Conservation (phyloP, 805 yeast genomes). For the Ogataea salicorniae region DNA sequence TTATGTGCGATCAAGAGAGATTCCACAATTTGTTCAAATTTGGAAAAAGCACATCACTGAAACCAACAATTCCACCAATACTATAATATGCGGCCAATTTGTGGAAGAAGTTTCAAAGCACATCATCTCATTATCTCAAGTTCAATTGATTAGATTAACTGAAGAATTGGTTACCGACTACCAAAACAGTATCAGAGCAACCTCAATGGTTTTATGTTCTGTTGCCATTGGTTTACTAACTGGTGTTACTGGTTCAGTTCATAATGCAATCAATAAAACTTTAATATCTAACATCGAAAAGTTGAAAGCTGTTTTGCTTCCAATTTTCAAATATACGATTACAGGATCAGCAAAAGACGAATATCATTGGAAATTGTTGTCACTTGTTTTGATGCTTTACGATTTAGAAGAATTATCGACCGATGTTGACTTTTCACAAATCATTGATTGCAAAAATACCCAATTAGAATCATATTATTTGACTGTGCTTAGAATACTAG, state of each 20-base stretch:
- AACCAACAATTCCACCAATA: slow-evolving; percentile 7
- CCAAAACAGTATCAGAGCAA: slow-evolving; percentile 4
- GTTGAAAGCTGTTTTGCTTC: slow-evolving; percentile 16
- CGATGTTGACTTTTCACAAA: background rate
- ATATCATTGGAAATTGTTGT: slow-evolving; percentile 43
- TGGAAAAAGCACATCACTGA: slow-evolving; percentile 33
- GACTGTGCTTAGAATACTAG: slow-evolving; percentile 40
- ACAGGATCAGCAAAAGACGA: slow-evolving; percentile 4
- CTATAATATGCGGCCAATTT: slow-evolving; percentile 26
- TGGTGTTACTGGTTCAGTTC: slow-evolving; percentile 23
- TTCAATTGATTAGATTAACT: slow-evolving; percentile 35
- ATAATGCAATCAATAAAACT: slow-evolving; percentile 24
- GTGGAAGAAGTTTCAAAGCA: slow-evolving; percentile 34
- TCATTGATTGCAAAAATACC: slow-evolving; percentile 1
- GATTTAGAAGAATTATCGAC: slow-evolving; percentile 28
- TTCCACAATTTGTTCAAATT: slow-evolving; percentile 40
- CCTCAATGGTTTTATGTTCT: slow-evolving; percentile 22
- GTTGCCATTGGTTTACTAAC: slow-evolving; percentile 38
- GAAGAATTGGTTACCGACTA: slow-evolving; percentile 14
- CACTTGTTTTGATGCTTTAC: slow-evolving; percentile 43
- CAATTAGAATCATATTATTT: slow-evolving; percentile 14
- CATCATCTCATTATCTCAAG: slow-evolving; percentile 41
- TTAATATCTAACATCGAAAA: slow-evolving; percentile 12
- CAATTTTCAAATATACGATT: slow-evolving; percentile 17
- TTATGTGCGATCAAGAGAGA: slow-evolving; percentile 54